Conservation (phyloP, 1,139 yeast genomes). For the Neolecta irregularis region DNA sequence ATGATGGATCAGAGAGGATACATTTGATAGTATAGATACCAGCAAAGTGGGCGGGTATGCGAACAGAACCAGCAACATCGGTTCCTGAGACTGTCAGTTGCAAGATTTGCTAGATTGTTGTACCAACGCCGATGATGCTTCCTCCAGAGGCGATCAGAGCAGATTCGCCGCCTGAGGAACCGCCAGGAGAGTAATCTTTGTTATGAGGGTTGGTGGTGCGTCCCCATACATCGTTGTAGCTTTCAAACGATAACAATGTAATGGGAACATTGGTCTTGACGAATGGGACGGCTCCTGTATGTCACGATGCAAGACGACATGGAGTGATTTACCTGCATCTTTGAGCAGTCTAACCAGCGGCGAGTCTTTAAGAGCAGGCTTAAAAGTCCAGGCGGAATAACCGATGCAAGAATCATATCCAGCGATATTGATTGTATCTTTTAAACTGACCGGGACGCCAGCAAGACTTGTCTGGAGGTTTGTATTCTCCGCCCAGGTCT, state of each 20-base stretch:
- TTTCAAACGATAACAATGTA: constrained; percentile 32
- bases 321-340: constrained; percentile 32
- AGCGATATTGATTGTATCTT: constrained; percentile 28
- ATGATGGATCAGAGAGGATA: constrained; percentile 14
- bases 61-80: constrained; percentile 46
- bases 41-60: constrained; percentile 39
- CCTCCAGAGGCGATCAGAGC: constrained; percentile 34
- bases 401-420: constrained; percentile 42
- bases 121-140: constrained; percentile 34
- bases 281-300: constrained; percentile 53
- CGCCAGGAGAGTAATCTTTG: constrained; percentile 35
- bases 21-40: constrained; percentile 36
- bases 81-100: constrained; percentile 25
- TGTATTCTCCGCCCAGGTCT: too few relatives aligned
- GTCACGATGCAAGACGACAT: too few relatives aligned
- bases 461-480: constrained; percentile 28
- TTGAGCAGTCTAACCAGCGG: constrained; percentile 26
- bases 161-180: constrained; percentile 47
- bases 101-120: neutral
- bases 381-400: constrained; percentile 29
- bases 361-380: constrained; percentile 25
- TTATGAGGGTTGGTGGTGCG: constrained; percentile 33
- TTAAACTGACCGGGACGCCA: constrained; percentile 63
- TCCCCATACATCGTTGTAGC: constrained; percentile 24
- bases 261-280: constrained; percentile 45